phyloP scores from a whole-genome alignment of 148 eudicot species.

The Rhododendron henanense region DNA sequence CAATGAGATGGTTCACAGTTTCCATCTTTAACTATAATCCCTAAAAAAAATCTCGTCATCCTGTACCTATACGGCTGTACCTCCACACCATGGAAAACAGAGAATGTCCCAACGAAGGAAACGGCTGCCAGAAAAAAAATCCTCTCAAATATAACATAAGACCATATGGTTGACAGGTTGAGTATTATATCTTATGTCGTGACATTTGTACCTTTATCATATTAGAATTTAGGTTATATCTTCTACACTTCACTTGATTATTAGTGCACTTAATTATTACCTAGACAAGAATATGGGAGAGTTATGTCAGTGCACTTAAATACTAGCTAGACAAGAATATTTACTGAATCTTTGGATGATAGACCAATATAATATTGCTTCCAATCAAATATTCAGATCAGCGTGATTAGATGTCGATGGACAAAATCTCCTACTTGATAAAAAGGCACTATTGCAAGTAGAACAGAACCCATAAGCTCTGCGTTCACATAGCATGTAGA shows the following conservation, averaged over 20 bases:
- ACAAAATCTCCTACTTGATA: not conserved
- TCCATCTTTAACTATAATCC: not conserved
- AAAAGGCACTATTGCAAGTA: not conserved
- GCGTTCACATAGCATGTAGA: not conserved
- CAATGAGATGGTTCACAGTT: not conserved
- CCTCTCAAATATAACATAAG: not conserved
- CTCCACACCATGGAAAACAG: not conserved
- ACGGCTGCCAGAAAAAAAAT: not conserved
- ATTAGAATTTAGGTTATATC: not conserved
- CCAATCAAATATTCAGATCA: not conserved
- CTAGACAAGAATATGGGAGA: not conserved
- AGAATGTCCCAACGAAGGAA: not conserved
- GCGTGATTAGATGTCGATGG: not conserved
- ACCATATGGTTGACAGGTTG: not conserved
- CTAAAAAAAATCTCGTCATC: not conserved
- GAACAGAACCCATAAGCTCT: not conserved
- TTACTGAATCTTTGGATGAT: not conserved
- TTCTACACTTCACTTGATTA: not conserved
- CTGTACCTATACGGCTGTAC: not conserved
- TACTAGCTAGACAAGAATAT: not conserved
- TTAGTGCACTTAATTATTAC: too few relatives aligned
- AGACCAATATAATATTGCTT: not conserved
- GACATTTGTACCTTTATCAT: not conserved
- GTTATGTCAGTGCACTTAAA: not conserved
- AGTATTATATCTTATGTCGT: not conserved